phyloP scores from a whole-genome alignment of 1,139 yeast genomes.

The Debaryomyces subglobosus region DNA sequence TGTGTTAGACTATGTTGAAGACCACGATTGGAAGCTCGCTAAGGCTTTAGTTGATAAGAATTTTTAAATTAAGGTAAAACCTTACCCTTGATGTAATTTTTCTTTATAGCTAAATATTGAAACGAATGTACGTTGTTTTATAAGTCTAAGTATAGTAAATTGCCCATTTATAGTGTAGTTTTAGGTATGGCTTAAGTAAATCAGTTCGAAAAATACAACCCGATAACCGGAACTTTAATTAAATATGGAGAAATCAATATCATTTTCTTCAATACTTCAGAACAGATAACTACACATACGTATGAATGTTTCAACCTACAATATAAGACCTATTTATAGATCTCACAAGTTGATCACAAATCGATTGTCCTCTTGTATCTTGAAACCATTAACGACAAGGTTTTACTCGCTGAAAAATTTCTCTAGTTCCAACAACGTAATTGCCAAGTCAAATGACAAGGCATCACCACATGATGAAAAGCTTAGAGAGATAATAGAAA shows the following conservation, averaged over 20 bases:
- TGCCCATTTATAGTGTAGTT: background rate
- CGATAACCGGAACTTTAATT: slow-evolving; percentile 1
- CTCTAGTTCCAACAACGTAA: background rate
- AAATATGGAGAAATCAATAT: background rate
- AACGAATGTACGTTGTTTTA: background rate
- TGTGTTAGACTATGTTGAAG: slow-evolving; percentile 70
- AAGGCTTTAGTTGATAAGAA: slow-evolving; percentile 58
- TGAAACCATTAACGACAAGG: background rate
- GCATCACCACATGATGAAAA: slow-evolving; percentile 1
- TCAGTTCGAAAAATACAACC: background rate
- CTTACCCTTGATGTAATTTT: background rate
- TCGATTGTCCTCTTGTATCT: background rate
- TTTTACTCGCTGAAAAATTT: slow-evolving; percentile 3
- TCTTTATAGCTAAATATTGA: background rate
- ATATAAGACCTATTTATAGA: slow-evolving; percentile 1
- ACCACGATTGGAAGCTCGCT: slow-evolving; percentile 61
- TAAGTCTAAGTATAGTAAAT: background rate
- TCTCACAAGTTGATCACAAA: background rate
- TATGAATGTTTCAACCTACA: slow-evolving; percentile 3
- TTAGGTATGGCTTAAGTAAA: background rate
- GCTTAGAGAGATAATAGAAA: slow-evolving; percentile 21
- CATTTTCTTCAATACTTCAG: background rate
- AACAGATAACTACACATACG: background rate
- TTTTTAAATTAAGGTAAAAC: slow-evolving; percentile 33
- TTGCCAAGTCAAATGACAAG: background rate